Base-by-base conservation (phyloP, 352 stramenopile genomes). In the Aphanomyces invadans region DNA sequence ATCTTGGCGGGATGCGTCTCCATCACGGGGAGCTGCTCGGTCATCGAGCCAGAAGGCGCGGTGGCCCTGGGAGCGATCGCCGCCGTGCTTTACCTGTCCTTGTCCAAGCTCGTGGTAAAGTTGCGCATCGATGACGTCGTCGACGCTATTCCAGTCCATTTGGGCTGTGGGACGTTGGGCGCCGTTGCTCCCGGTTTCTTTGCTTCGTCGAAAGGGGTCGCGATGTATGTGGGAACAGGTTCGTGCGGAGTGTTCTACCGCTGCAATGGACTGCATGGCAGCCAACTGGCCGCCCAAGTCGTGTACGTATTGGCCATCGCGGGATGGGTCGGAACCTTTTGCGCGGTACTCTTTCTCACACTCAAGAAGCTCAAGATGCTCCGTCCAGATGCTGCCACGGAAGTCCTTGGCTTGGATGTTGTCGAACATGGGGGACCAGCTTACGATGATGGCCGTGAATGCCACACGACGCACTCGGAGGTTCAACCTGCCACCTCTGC, bases 71-170 rank as follows among this genome's bases (percentile, higher is more conserved):
- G 48, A 7, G 49, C 53, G 25, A 64, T 92, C 70, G 75, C 70
- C 12, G 80, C 77, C 29, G 74, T 76, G 51, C 71, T 89, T 11
- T 96, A 95, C 75, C 66, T 87, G 17, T 81, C 78, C 38, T 62
- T 86, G 12, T 44, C 72, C n/a, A 72, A 73, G 31, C 69, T 78
- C 2, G 46, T 85, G 5, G 44, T 82, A 21, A 53, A 53, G 17
- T 62, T 73, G 48, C 56, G 68, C 52, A 88, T 95, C 73, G 86
- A 95, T 74, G 86, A 95, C 69, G 83, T 85, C 25, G 86, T 95
- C 32, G 81, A 92, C 74, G 86, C 87, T 59, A 73, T 92, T 45
- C 79, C 85, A 59, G 85, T 94, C 26, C 85, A 94, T 66, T 77
- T 88, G 54, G 77, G 71, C 36, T 88, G 80, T 68, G 86, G 86